Percentiles rank a stretch among this genome's conserved stretches.
phyloP scores from a whole-genome alignment of 352 stramenopile genomes.

The Globisporangium cederbergense region DNA sequence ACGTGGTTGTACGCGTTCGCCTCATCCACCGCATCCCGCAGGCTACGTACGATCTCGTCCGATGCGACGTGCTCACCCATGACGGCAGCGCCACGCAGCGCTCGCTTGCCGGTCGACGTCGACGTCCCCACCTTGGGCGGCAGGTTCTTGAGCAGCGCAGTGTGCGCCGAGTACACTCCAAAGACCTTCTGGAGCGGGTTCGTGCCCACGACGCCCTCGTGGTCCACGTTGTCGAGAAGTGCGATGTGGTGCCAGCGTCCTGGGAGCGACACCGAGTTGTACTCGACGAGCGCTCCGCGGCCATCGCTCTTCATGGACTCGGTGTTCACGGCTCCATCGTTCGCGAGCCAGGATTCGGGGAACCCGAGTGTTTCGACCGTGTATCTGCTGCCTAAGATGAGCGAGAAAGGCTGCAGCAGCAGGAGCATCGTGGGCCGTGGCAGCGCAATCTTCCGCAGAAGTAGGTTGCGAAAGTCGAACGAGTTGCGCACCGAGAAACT shows the following conservation, averaged over 20 bases:
- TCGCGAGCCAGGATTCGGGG: too few species aligned
- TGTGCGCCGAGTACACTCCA: conserved; percentile 14
- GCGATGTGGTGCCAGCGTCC: too few species aligned
- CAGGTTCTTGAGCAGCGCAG: conserved; percentile 11
- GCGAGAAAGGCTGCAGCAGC: not conserved
- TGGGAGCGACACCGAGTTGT: too few species aligned
- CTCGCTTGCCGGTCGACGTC: not conserved
- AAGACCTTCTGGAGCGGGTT: conserved; percentile 17
- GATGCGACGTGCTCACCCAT: conserved; percentile 9
- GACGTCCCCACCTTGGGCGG: not conserved
- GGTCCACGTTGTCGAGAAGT: too few species aligned
- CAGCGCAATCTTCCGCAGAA: not conserved
- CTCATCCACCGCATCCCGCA: not conserved
- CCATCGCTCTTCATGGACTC: conserved; percentile 2
- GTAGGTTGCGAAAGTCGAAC: not conserved
- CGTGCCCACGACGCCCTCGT: conserved; percentile 11
- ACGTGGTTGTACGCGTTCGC: conserved; percentile 13
- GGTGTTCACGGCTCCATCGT: too few species aligned
- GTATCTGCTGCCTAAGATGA: too few species aligned
- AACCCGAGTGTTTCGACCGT: too few species aligned
- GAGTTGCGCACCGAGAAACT: too few species aligned
- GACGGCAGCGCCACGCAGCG: not conserved
- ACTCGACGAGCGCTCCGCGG: too few species aligned
- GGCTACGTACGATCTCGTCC: not conserved
- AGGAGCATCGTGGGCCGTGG: too few species aligned